Evolutionary conservation across 345 rosid species (phyloP).

Genomic region (Gossypium sturtianum): DNA sequence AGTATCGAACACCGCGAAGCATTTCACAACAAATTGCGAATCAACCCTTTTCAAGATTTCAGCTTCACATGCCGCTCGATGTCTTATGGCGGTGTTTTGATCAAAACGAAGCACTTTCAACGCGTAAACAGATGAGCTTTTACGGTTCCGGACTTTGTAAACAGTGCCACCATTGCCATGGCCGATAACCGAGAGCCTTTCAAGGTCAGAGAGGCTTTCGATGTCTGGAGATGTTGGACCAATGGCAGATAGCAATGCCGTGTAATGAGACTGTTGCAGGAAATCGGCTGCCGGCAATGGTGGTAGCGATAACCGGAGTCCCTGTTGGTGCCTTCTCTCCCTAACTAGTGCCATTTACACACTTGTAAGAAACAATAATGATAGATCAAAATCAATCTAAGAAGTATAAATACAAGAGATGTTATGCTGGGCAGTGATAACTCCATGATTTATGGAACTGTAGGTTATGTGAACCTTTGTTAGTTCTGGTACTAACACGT

Average conservation of each 20-base stretch:
- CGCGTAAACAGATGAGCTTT: slow-evolving; percentile 29
- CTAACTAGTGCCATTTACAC: slow-evolving; percentile 55
- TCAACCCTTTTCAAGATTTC: slow-evolving; percentile 48
- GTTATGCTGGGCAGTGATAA: not conserved
- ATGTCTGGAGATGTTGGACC: slow-evolving; percentile 35
- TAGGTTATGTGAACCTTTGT: slow-evolving; percentile 17
- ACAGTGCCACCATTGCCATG: slow-evolving; percentile 52
- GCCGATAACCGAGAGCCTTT: slow-evolving; percentile 46
- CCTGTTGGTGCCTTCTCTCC: slow-evolving; percentile 51
- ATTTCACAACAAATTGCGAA: slow-evolving; percentile 43
- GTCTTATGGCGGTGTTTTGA: slow-evolving; percentile 12
- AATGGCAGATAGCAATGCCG: slow-evolving; percentile 11
- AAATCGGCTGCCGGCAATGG: slow-evolving; percentile 16
- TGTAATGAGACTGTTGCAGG: not conserved
- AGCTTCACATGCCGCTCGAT: slow-evolving; percentile 33
- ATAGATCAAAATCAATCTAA: too few relatives aligned
- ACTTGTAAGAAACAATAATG: not conserved
- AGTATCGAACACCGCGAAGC: slow-evolving; percentile 32
- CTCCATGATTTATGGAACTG: not conserved
- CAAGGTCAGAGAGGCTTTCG: slow-evolving; percentile 34
- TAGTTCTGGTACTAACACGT: slow-evolving; percentile 5
- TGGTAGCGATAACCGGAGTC: slow-evolving; percentile 42
- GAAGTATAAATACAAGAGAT: too few relatives aligned
- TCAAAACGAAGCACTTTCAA: slow-evolving; percentile 45
- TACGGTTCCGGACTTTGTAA: slow-evolving; percentile 45